Evolutionary conservation across 495 filamentous ascomycete species (phyloP).

Genomic region (Aspergillus conjunctus): DNA sequence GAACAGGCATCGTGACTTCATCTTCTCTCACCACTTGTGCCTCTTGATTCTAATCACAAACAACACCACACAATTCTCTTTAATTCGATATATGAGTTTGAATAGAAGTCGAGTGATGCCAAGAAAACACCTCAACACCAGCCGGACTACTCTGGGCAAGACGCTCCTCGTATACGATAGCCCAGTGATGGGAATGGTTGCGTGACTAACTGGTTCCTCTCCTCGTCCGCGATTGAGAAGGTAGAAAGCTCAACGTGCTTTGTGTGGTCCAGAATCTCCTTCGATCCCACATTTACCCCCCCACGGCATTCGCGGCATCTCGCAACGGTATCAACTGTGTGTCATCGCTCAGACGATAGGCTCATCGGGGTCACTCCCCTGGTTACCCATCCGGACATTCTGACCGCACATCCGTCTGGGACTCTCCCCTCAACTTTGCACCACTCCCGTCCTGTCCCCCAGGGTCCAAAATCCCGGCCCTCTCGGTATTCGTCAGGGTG

Average conservation of each 20-base stretch:
- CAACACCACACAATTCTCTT: not conserved
- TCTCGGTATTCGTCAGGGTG: not conserved
- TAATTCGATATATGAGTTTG: not conserved
- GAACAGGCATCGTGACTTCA: slow-evolving; percentile 2
- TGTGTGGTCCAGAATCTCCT: not conserved
- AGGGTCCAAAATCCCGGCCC: not conserved
- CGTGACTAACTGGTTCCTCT: too few species aligned
- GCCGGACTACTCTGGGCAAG: too few species aligned
- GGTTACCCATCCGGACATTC: not conserved
- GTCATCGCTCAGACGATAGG: not conserved
- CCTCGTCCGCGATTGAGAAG: too few species aligned
- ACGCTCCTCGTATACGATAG: too few species aligned
- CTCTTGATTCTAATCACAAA: not conserved
- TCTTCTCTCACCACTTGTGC: not conserved
- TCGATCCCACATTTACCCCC: not conserved
- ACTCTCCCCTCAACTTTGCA: not conserved
- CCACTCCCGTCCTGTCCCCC: not conserved
- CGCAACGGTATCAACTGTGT: not conserved
- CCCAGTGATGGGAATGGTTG: too few species aligned
- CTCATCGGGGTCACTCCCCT: not conserved
- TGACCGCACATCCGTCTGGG: not conserved
- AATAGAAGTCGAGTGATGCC: not conserved
- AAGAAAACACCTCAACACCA: not conserved
- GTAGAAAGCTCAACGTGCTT: not conserved
- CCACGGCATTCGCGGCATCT: not conserved